Evolutionary conservation across 441 rosid species (phyloP), one percentile per base, ranked within the genome.

Genomic region (Gossypium gossypioides): DNA sequence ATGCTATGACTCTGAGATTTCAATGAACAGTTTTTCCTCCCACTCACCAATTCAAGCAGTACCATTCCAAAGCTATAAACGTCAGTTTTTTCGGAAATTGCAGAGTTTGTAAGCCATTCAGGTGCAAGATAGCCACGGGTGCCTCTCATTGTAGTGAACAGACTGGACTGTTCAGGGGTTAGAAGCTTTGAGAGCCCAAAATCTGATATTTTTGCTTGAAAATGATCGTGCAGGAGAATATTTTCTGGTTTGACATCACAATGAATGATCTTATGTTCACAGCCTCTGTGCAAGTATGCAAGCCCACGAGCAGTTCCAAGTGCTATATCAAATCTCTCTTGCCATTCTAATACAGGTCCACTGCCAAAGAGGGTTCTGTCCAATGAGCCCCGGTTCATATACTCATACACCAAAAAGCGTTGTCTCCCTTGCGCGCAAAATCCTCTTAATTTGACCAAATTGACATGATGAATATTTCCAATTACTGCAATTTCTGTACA

Each of bases 91-190:
- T 88, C 98, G 0, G 95, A 85, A 51, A 91, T 91, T 0, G 96
- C 91, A 0, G 95, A 73, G 82, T 82, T 90, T 0, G 96, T 93
- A 10, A 93, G 86, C 98, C 98, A 93, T 84, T 93, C 98, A 0
- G 98, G 98, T 19, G 98, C 98, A 56, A 93, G 90, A 67, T 93
- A 93, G 54, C 98, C 98, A n/a, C 97, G 91, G 3, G 98, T 91
- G 46, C 98, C 98, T 80, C 98, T 81, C 97, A 93, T 87, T 6
- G 97, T 89, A 0, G 98, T 93, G 86, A 91, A 91, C 5, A 90
- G 75, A 70, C 96, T 81, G n/a, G 98, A 91, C 76, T 93, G 93
- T 27, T 93, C 96, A 24, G 89, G 91, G 57, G 76, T 81, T 2
- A 93, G 79, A 75, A 91, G 95, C 87, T 93, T 93, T 0, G 98